These are phyloP conservation scores for Phytophthora constricta DNA, from an alignment of 352 stramenopile species.

Conservation along the genomic window DNA sequence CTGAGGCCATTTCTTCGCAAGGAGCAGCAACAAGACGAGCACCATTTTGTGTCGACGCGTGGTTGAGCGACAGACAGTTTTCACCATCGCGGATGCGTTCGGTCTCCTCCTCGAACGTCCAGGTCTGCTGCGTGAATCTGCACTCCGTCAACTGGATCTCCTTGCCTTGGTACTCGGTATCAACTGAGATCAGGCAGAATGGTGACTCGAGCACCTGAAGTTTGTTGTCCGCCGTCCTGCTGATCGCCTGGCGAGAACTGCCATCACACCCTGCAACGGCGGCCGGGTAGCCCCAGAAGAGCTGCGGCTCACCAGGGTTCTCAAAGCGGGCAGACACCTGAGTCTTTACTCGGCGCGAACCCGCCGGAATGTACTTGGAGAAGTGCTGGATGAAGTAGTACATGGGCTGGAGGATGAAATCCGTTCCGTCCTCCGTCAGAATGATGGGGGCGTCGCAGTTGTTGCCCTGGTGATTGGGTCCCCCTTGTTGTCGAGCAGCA, in stretches of 20 bases:
- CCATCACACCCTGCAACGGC: conserved; percentile 56
- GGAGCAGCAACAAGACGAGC: conserved; percentile 42
- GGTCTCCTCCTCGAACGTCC: conserved; percentile 45
- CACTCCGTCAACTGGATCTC: conserved; percentile 63
- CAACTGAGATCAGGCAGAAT: conserved; percentile 50
- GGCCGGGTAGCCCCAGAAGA: conserved; percentile 58
- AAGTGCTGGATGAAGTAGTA: conserved; percentile 92
- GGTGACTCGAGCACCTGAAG: conserved; percentile 54
- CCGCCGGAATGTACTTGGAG: conserved; percentile 79
- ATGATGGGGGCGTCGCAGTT: conserved; percentile 82
- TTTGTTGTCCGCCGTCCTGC: conserved; percentile 56
- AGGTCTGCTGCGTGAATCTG: conserved; percentile 56
- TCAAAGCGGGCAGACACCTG: conserved; percentile 54
- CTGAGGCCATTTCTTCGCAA: conserved; percentile 30
- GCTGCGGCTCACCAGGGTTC: conserved; percentile 58
- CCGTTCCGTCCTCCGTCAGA: conserved; percentile 52
- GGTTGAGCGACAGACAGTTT: conserved; percentile 59
- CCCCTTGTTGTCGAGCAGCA: conserved; percentile 89
- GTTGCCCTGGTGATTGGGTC: conserved; percentile 90
- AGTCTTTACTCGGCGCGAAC: conserved; percentile 60
- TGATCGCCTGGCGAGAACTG: conserved; percentile 55
- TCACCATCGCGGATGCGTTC: conserved; percentile 48
- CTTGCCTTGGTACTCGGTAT: conserved; percentile 41
- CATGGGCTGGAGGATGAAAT: conserved; percentile 83
- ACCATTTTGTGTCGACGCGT: conserved; percentile 48